phyloP scores from a whole-genome alignment of 768 basidiomycete species.

The Xerocomus spinulosus region DNA sequence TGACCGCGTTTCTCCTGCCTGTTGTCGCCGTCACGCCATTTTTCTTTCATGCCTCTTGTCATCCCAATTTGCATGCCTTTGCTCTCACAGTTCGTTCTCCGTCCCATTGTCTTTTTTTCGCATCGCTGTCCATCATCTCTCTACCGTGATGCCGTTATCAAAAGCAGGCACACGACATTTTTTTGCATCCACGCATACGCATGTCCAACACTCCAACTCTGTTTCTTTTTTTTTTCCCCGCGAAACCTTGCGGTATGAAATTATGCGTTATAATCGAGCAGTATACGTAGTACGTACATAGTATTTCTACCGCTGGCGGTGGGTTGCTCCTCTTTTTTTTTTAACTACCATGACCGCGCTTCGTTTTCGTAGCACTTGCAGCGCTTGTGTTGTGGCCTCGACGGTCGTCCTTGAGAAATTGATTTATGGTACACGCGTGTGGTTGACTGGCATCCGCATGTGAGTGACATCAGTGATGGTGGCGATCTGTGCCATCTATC shows the following conservation, averaged over 20 bases:
- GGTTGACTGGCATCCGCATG: too few species aligned
- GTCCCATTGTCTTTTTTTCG: constrained; percentile 11
- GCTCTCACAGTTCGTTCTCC: constrained; percentile 8
- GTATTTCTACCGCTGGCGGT: constrained; percentile 25
- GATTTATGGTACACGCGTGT: constrained; percentile 10
- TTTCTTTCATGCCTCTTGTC: too few species aligned
- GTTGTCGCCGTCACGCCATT: not conserved
- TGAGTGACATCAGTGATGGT: too few species aligned
- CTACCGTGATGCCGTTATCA: constrained; percentile 5
- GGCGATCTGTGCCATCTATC: too few species aligned
- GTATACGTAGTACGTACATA: constrained; percentile 24
- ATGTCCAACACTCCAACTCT: constrained; percentile 5
- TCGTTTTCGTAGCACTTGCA: constrained; percentile 13
- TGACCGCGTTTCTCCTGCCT: constrained; percentile 7
- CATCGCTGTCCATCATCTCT: constrained; percentile 23
- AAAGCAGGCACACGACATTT: constrained; percentile 5
- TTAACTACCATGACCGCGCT: constrained; percentile 18
- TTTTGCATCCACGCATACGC: constrained; percentile 14
- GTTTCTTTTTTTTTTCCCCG: not conserved
- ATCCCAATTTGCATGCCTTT: not conserved
- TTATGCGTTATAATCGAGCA: constrained; percentile 26
- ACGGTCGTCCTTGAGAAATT: constrained; percentile 12
- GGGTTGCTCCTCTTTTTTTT: not conserved
- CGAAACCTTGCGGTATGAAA: constrained; percentile 17
- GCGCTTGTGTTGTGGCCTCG: constrained; percentile 13